Evolutionary conservation across 306 rosid genomes (phyloP).

Genomic region (Casuarina equisetifolia): DNA sequence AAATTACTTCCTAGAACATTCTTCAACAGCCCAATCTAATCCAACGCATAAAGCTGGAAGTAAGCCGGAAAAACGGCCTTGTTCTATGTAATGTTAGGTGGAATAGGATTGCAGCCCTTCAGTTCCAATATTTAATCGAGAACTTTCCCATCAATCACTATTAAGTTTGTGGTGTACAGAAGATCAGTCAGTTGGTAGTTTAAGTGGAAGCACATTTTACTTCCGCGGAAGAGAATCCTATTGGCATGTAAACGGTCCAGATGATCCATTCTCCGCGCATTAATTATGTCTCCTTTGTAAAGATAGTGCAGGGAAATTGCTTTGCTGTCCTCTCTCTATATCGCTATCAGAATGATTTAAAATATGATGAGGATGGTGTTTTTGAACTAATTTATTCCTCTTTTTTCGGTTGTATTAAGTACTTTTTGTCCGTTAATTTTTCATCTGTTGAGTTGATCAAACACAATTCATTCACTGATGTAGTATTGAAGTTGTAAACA

Average conservation of each 20-base stretch:
- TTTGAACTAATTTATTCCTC: not conserved
- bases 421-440: not conserved
- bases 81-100: conserved; percentile 12
- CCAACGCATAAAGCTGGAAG: conserved; percentile 22
- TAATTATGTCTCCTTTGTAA: conserved; percentile 9
- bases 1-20: conserved; percentile 4
- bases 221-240: not conserved
- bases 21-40: conserved; percentile 12
- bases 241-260: conserved; percentile 1
- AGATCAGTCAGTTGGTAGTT: conserved; percentile 1
- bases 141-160: conserved; percentile 17
- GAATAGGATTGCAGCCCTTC: conserved; percentile 24
- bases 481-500: no score
- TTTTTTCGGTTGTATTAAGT: not conserved
- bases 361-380: not conserved
- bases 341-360: not conserved
- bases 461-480: no score
- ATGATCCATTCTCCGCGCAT: not conserved
- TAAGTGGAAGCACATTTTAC: conserved; percentile 3
- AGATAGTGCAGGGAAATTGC: not conserved
- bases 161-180: conserved; percentile 35
- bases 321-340: not conserved
- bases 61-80: conserved; percentile 8
- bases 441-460: not conserved
- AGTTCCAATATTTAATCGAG: conserved; percentile 11